phyloP scores from a whole-genome alignment of 306 rosid genomes.

The Boehmeria nivea region DNA sequence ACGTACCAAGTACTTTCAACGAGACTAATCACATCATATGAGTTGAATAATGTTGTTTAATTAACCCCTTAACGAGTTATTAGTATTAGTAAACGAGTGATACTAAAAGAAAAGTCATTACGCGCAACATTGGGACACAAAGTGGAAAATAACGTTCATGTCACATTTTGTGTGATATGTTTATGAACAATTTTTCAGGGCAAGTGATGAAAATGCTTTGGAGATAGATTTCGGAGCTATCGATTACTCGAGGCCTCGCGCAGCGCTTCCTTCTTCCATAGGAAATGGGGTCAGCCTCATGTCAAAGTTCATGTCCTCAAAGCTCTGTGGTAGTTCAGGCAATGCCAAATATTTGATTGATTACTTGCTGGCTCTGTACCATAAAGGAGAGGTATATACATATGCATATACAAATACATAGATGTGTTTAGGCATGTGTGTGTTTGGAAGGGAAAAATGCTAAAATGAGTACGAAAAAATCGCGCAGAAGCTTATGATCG shows the following conservation, averaged over 20 bases:
- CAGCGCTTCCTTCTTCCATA: conserved; percentile 37
- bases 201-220: conserved; percentile 39
- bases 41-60: too few species aligned
- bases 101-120: too few species aligned
- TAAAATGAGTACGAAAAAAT: neutral
- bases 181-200: conserved; percentile 25
- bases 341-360: conserved; percentile 29
- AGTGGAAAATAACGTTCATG: too few species aligned
- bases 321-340: conserved; percentile 21
- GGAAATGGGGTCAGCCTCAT: conserved; percentile 37
- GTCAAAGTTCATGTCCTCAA: conserved; percentile 32
- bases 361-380: conserved; percentile 25
- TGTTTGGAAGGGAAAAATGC: too few species aligned
- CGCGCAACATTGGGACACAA: too few species aligned
- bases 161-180: too few species aligned
- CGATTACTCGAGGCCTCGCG: conserved; percentile 33
- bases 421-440: neutral
- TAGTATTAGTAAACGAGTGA: too few species aligned
- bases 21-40: too few species aligned
- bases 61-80: too few species aligned
- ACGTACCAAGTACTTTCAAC: too few species aligned
- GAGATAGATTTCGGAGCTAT: conserved; percentile 41
- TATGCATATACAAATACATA: too few species aligned
- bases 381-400: conserved; percentile 38
- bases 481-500: conserved; percentile 39